Conservation (phyloP, 805 yeast species). For the Yamadazyma phyllophila region DNA sequence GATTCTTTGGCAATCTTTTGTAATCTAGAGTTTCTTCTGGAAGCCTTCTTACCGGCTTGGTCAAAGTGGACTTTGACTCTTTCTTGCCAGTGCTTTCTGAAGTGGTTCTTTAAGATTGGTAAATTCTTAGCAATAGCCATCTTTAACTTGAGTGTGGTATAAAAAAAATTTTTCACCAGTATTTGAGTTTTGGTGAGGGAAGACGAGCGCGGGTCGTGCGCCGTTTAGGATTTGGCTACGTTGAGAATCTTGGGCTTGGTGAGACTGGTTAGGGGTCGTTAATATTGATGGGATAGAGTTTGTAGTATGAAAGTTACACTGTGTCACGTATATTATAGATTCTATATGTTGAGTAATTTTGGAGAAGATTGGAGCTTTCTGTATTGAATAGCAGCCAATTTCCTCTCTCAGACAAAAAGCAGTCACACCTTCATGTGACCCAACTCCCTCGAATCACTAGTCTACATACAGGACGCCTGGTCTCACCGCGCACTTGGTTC, state of each 20-base stretch:
- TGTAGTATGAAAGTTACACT: no score
- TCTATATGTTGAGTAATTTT: background rate
- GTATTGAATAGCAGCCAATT: background rate
- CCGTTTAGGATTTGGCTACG: background rate
- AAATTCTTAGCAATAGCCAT: constrained; percentile 97
- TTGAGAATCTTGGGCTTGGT: background rate
- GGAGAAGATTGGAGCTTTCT: no score
- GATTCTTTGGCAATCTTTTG: constrained; percentile 92
- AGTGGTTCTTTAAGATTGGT: constrained; percentile 99
- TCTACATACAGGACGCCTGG: background rate
- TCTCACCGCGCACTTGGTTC: background rate
- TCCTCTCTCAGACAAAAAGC: background rate
- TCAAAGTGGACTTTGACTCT: constrained; percentile 99
- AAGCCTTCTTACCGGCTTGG: constrained; percentile 99
- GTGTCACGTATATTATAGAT: background rate
- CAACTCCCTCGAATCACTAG: background rate
- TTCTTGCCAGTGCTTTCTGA: constrained; percentile 99
- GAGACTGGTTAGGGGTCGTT: background rate
- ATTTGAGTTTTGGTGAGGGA: background rate
- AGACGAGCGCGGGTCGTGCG: constrained; percentile 2
- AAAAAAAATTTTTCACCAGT: constrained; percentile 8
- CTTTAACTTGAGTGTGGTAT: constrained; percentile 9
- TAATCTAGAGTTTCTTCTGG: constrained; percentile 94
- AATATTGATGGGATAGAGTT: background rate
- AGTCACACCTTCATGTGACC: constrained; percentile 7